phyloP scores from a whole-genome alignment of 2,329 filamentous ascomycete genomes.

The Lizonia empirigonia region DNA sequence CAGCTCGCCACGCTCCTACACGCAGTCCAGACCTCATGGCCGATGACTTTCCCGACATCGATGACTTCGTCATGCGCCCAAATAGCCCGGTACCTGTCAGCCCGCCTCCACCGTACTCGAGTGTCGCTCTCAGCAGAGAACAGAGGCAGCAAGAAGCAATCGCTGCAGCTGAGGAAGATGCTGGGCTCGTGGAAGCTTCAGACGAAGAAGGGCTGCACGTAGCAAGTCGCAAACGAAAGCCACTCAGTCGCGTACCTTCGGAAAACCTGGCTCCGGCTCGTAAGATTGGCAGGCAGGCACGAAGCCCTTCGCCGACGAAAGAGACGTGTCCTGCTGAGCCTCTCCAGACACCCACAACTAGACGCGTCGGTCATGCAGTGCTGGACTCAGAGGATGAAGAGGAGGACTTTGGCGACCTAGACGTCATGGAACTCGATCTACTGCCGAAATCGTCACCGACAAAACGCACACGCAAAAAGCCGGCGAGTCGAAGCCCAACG shows the following conservation, averaged over 20 bases:
- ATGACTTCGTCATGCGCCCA: slow-evolving; percentile 37
- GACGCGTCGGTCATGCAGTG: slow-evolving; percentile 27
- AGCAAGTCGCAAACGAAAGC: slow-evolving; percentile 38
- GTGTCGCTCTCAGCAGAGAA: slow-evolving; percentile 33
- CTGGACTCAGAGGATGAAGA: slow-evolving; percentile 44
- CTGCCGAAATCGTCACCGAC: slow-evolving; percentile 19
- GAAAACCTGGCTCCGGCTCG: slow-evolving; percentile 33
- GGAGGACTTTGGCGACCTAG: slow-evolving; percentile 31
- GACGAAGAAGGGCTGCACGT: slow-evolving; percentile 24
- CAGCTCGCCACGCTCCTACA: slow-evolving; percentile 16
- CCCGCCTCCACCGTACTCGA: slow-evolving; percentile 54
- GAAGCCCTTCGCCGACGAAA: slow-evolving; percentile 29
- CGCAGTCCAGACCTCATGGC: slow-evolving; percentile 23
- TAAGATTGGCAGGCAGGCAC: slow-evolving; percentile 36
- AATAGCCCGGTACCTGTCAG: slow-evolving; percentile 27
- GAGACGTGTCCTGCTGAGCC: slow-evolving; percentile 1
- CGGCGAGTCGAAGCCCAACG: slow-evolving; percentile 16
- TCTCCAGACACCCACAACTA: slow-evolving; percentile 20
- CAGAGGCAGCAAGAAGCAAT: background rate
- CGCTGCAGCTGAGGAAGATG: slow-evolving; percentile 18
- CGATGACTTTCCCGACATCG: slow-evolving; percentile 48
- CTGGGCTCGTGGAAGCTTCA: slow-evolving; percentile 14
- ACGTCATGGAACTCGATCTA: slow-evolving; percentile 34
- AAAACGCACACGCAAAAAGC: slow-evolving; percentile 19
- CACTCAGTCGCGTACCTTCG: slow-evolving; percentile 36